These are phyloP conservation scores for Pseudogymnoascus sp. DNA, from an alignment of 2,329 filamentous ascomycete species.

Conservation along the genomic window DNA sequence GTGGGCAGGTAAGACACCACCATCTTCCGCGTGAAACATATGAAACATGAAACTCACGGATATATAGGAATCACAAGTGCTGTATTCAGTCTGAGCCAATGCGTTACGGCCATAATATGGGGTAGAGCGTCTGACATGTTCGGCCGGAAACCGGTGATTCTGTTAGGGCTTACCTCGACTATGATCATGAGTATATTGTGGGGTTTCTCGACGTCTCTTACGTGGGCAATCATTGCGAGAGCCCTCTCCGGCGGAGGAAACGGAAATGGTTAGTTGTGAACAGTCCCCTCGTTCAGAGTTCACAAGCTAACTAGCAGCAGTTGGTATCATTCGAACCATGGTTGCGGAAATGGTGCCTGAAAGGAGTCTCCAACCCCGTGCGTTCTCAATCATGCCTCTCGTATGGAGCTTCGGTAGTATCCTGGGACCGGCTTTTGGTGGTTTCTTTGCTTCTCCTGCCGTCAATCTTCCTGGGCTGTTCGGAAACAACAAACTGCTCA, in stretches of 20 bases:
- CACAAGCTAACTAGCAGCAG: slow-evolving; percentile 31
- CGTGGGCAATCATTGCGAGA: slow-evolving; percentile 71
- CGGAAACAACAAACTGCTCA: slow-evolving; percentile 57
- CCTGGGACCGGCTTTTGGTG: slow-evolving; percentile 81
- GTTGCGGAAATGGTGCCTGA: slow-evolving; percentile 89
- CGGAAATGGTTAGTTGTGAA: slow-evolving; percentile 60
- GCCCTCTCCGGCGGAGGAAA: slow-evolving; percentile 76
- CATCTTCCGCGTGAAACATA: not conserved
- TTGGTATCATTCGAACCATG: slow-evolving; percentile 86
- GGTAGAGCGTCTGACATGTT: slow-evolving; percentile 67
- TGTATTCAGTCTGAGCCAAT: slow-evolving; percentile 65
- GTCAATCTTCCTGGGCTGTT: slow-evolving; percentile 66
- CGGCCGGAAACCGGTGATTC: slow-evolving; percentile 75
- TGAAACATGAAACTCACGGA: slow-evolving; percentile 11
- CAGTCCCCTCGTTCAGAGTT: not conserved
- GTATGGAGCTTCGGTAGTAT: slow-evolving; percentile 83
- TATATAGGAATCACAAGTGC: slow-evolving; percentile 49
- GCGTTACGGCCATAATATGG: slow-evolving; percentile 64
- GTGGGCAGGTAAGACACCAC: slow-evolving; percentile 53
- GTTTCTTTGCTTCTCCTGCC: slow-evolving; percentile 73
- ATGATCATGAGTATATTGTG: slow-evolving; percentile 76
- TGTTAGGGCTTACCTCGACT: slow-evolving; percentile 64
- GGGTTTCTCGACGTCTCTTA: slow-evolving; percentile 70
- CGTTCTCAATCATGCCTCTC: slow-evolving; percentile 89
- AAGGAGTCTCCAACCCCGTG: slow-evolving; percentile 74